These are phyloP conservation scores for Anthracocystis setariae DNA, from an alignment of 1,284 basidiomycete genomes.

Conservation along the genomic window DNA sequence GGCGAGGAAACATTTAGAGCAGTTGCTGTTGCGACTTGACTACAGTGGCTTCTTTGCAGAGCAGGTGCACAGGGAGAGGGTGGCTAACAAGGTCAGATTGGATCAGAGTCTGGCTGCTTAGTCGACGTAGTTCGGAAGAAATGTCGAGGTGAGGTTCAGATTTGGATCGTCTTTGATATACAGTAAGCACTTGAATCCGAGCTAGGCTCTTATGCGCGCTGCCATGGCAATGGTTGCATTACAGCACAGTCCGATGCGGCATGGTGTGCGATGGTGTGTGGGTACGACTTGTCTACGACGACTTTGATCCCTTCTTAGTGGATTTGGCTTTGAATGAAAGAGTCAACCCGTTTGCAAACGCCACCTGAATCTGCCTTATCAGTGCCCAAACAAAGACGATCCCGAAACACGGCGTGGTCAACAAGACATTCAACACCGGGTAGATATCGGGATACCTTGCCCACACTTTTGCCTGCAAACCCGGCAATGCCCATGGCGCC, in stretches of 20 bases:
- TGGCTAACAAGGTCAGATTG: constrained; percentile 4
- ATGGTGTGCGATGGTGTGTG: no score
- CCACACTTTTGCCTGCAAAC: constrained; percentile 69
- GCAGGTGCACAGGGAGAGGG: constrained; percentile 24
- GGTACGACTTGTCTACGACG: neutral
- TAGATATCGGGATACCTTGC: constrained; percentile 86
- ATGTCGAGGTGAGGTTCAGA: no score
- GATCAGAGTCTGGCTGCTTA: constrained; percentile 10
- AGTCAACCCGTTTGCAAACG: constrained; percentile 56
- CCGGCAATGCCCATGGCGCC: constrained; percentile 62
- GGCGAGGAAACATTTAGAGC: constrained; percentile 82
- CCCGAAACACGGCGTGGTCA: constrained; percentile 81
- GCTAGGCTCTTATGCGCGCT: no score
- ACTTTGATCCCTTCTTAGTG: constrained; percentile 3
- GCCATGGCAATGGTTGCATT: no score
- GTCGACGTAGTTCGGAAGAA: neutral
- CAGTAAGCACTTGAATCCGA: no score
- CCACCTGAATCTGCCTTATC: constrained; percentile 63
- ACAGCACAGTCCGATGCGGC: no score
- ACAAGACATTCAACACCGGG: constrained; percentile 83
- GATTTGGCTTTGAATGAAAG: constrained; percentile 6
- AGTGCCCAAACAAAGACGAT: constrained; percentile 70
- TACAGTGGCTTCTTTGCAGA: constrained; percentile 80
- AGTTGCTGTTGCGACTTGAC: constrained; percentile 81
- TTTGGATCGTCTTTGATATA: no score